Evolutionary conservation across 2,329 filamentous ascomycete species (phyloP).

Genomic region (Lachnellula cervina): DNA sequence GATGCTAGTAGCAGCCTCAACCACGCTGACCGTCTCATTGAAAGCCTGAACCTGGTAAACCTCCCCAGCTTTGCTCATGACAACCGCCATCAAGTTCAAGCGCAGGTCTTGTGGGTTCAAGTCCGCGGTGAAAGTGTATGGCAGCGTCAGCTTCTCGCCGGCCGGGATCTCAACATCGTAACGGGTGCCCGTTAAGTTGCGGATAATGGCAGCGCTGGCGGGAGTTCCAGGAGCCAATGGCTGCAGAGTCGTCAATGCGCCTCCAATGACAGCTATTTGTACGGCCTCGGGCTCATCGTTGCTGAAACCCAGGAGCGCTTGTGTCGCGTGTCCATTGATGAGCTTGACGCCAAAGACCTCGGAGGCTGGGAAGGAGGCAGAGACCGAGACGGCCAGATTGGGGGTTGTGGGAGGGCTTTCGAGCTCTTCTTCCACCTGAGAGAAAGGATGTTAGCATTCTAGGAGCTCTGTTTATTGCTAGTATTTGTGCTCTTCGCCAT

Average conservation of each 20-base stretch:
- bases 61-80: slow-evolving; percentile 61
- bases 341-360: slow-evolving; percentile 89
- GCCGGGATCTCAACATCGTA: slow-evolving; percentile 71
- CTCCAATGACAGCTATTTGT: slow-evolving; percentile 70
- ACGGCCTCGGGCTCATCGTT: slow-evolving; percentile 79
- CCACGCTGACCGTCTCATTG: slow-evolving; percentile 78
- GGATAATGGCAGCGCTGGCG: slow-evolving; percentile 55
- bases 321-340: slow-evolving; percentile 83
- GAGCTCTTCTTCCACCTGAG: slow-evolving; percentile 24
- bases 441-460: slow-evolving; percentile 9
- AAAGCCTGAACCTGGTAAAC: slow-evolving; percentile 75
- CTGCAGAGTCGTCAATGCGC: slow-evolving; percentile 60
- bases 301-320: slow-evolving; percentile 73
- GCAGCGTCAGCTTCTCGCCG: slow-evolving; percentile 69
- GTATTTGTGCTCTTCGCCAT: slow-evolving; percentile 11
- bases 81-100: slow-evolving; percentile 70
- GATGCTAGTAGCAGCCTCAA: slow-evolving; percentile 86
- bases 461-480: neutral
- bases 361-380: slow-evolving; percentile 59
- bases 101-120: slow-evolving; percentile 88
- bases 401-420: slow-evolving; percentile 26
- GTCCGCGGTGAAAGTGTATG: slow-evolving; percentile 83
- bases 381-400: slow-evolving; percentile 59
- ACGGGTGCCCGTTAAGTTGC: slow-evolving; percentile 75
- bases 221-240: slow-evolving; percentile 45